These are phyloP conservation scores for Waitea zeae DNA, from an alignment of 1,284 basidiomycete genomes.

Conservation along the genomic window DNA sequence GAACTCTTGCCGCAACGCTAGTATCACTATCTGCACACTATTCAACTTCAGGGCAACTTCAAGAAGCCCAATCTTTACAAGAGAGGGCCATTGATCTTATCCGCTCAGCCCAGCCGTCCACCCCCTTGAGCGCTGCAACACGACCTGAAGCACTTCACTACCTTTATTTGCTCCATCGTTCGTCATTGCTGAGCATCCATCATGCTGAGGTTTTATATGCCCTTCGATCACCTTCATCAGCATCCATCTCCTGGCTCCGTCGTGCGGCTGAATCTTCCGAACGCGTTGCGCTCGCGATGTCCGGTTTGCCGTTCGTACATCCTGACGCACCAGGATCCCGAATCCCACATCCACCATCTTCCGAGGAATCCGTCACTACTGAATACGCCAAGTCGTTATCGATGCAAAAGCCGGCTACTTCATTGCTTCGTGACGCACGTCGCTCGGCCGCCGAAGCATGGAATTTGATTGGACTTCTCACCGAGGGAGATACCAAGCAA, in stretches of 20 bases:
- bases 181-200: constrained; percentile 57
- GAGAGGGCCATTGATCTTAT: constrained; percentile 51
- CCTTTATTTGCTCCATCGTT: constrained; percentile 54
- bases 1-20: constrained; percentile 46
- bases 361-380: constrained; percentile 23
- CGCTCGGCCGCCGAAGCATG: constrained; percentile 57
- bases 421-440: constrained; percentile 48
- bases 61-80: constrained; percentile 51
- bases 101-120: constrained; percentile 23
- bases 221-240: constrained; percentile 20
- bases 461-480: constrained; percentile 34
- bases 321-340: constrained; percentile 19
- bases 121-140: constrained; percentile 27
- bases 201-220: constrained; percentile 61
- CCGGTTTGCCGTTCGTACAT: constrained; percentile 20
- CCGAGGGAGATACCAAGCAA: constrained; percentile 18
- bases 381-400: constrained; percentile 22
- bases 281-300: constrained; percentile 37
- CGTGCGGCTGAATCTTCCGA: constrained; percentile 52
- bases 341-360: constrained; percentile 24
- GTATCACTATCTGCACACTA: constrained; percentile 58
- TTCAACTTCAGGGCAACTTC: constrained; percentile 46
- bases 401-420: constrained; percentile 36
- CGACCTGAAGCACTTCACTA: constrained; percentile 40
- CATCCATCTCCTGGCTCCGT: constrained; percentile 38